phyloP scores from a whole-genome alignment of 805 yeast genomes.

The Pichia scutulata region DNA sequence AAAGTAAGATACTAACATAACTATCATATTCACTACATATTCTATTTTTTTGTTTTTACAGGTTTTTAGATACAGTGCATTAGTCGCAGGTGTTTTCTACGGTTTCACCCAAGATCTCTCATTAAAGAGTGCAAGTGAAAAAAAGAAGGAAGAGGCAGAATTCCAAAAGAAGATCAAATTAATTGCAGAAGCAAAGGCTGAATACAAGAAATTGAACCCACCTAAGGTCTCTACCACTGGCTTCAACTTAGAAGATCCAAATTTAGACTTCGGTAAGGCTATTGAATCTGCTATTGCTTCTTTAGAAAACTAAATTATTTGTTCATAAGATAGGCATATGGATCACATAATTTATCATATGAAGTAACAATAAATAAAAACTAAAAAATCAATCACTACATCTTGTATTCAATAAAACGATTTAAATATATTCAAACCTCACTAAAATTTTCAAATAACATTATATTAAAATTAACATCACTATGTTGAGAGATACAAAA shows the following conservation, averaged over 20 bases:
- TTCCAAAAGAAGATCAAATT: constrained; percentile 63
- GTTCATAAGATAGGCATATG: not conserved
- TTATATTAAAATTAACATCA: not conserved
- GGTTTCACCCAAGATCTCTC: constrained; percentile 81
- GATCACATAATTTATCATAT: not conserved
- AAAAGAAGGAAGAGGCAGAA: constrained; percentile 49
- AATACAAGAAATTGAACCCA: constrained; percentile 60
- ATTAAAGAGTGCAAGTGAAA: constrained; percentile 52
- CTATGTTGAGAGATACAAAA: not conserved
- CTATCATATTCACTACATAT: too few species aligned
- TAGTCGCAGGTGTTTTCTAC: constrained; percentile 80
- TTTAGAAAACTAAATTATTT: constrained; percentile 2
- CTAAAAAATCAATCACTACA: not conserved
- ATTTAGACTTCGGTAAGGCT: constrained; percentile 73
- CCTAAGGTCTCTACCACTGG: constrained; percentile 39
- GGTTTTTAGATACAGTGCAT: constrained; percentile 89
- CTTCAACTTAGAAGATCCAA: constrained; percentile 78
- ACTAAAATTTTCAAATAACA: not conserved
- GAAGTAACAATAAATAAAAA: not conserved
- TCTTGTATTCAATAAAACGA: not conserved
- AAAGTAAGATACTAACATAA: not conserved
- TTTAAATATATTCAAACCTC: not conserved
- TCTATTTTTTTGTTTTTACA: constrained; percentile 18
- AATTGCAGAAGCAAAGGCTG: constrained; percentile 83
- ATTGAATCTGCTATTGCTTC: constrained; percentile 55